Base-by-base conservation (phyloP, 192 early-diverging fungal species). In the Blastocladiella britannica region DNA sequence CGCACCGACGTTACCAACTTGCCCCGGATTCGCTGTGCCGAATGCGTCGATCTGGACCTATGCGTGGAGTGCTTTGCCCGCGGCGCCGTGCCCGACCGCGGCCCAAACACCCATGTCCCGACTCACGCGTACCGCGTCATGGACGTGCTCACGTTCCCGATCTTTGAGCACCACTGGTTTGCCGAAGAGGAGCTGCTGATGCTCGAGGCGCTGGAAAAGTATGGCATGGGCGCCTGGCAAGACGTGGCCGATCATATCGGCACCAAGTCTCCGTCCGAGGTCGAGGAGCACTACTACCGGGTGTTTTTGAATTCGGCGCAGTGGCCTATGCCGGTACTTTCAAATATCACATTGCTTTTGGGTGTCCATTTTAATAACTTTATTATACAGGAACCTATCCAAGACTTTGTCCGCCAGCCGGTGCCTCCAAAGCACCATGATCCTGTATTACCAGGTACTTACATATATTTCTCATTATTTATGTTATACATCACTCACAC, bases 191-290 rank as follows among this genome's bases (percentile, higher is more conserved):
- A 99, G 71, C 71, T 97, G 52, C 61, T 89, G 57, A 72, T 99
- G 59, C 86, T 97, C 43, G 89, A 95, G 57, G 87, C 83, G 5
- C 73, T 89, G 52, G 85, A 90, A 66, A 77, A 85, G 63, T 89
- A 81, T 68, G 95, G 95, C 24, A 79, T 96, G 57, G 95, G 95
- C 29, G 97, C 96, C 71, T 99, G 92, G 91, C 85, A 86, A 62
- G 87, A 90, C 53, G 85, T 93, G 28, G 83, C 90, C 0, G 89
- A 89, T 54, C 86, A 91, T 60, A 84, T 96, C 25, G 88, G 89
- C 18, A 90, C 89, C 28, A 91, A 91, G 63, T 83, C 80, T 22
- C 81, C 82, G 54, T 77, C 84, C 53, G 87, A 96, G 64, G 86
- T 86, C 63, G 87, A 86, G 55, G 71, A 80, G 52, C 95, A 99